phyloP scores from a whole-genome alignment of 1,284 basidiomycete species.

The Cryptococcus hybrid region DNA sequence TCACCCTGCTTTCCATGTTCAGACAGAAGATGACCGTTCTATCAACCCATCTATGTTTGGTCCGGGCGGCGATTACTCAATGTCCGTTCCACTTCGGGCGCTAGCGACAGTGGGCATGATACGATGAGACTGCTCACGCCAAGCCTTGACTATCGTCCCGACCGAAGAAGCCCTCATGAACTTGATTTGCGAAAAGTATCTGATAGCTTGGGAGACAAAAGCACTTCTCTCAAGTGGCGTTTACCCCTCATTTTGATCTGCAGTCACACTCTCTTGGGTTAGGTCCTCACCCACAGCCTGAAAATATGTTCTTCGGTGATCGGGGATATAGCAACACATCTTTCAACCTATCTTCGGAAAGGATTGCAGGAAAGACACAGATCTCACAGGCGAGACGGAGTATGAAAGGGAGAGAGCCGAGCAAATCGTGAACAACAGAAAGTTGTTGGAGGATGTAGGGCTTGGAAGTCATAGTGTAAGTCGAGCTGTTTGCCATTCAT shows the following conservation, averaged over 20 bases:
- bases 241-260: constrained; percentile 14
- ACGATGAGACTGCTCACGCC: constrained; percentile 25
- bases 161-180: constrained; percentile 14
- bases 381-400: constrained; percentile 20
- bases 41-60: neutral
- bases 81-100: constrained; percentile 41
- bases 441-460: constrained; percentile 39
- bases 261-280: constrained; percentile 8
- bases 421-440: constrained; percentile 38
- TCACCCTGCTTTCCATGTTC: constrained; percentile 23
- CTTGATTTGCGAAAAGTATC: constrained; percentile 36
- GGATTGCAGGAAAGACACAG: constrained; percentile 17
- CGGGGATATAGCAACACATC: constrained; percentile 3
- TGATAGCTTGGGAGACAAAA: constrained; percentile 21
- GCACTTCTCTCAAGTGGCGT: constrained; percentile 3
- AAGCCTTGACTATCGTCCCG: constrained; percentile 16
- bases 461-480: constrained; percentile 24
- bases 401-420: constrained; percentile 38
- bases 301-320: constrained; percentile 16
- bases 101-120: constrained; percentile 11
- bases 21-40: neutral
- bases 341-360: constrained; percentile 21
- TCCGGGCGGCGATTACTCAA: constrained; percentile 16
- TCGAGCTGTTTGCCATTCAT: neutral
- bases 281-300: constrained; percentile 29